Conservation (phyloP, 78 protist genomes). For the Emiliania huxleyi region DNA sequence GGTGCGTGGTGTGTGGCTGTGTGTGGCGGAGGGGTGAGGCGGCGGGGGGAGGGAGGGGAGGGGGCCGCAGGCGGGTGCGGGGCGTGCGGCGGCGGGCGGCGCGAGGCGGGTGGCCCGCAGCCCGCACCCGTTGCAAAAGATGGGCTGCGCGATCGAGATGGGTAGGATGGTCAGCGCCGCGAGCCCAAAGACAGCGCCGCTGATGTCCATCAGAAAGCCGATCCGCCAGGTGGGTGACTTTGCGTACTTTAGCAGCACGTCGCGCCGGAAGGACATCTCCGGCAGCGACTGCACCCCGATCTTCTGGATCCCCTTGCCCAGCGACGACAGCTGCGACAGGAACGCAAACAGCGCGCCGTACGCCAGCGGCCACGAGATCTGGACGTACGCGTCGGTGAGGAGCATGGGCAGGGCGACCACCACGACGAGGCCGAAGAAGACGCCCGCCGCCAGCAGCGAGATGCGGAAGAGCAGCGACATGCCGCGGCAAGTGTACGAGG, state of each 20-base stretch:
- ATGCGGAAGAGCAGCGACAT: neutral
- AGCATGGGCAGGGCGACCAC: neutral
- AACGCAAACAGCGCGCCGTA: neutral
- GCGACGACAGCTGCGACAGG: neutral
- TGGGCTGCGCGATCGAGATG: conserved; percentile 18
- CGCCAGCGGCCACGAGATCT: neutral
- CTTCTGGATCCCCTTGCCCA: neutral
- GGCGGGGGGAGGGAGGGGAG: neutral
- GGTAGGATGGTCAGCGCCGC: neutral
- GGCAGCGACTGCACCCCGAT: neutral
- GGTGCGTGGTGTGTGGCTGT: too few relatives aligned
- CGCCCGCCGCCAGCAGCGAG: neutral
- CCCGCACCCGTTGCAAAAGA: neutral
- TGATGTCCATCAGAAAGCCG: neutral
- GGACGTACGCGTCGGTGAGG: neutral
- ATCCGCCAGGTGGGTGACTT: neutral
- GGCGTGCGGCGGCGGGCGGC: too few relatives aligned
- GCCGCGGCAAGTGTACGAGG: neutral
- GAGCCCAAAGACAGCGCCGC: neutral
- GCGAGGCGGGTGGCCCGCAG: too few relatives aligned
- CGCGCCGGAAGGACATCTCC: neutral
- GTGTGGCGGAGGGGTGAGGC: too few relatives aligned
- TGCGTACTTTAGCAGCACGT: neutral
- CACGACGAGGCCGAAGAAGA: neutral
- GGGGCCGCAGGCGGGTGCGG: too few relatives aligned